Evolutionary conservation across 768 basidiomycete species (phyloP).

Genomic region (Tephrocybe sp.): DNA sequence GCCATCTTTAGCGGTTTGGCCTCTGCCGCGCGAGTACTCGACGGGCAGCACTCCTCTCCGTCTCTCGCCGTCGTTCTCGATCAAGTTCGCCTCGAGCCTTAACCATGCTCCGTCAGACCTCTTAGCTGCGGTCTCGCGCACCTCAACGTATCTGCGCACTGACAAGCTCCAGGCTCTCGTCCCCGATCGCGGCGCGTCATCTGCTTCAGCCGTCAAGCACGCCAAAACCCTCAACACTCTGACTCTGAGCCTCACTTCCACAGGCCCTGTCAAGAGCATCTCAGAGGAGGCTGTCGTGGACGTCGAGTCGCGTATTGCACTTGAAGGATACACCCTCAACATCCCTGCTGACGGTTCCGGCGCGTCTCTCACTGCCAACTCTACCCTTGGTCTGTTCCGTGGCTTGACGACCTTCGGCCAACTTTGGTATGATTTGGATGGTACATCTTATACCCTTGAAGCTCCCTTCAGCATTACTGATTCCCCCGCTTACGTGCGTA

Average conservation of each 20-base stretch:
- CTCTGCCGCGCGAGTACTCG: slow-evolving; percentile 37
- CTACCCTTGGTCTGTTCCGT: slow-evolving; percentile 65
- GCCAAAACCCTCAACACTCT: slow-evolving; percentile 44
- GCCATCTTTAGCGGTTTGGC: slow-evolving; percentile 33
- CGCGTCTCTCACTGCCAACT: slow-evolving; percentile 57
- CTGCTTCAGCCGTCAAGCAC: slow-evolving; percentile 33
- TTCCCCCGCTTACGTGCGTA: slow-evolving; percentile 61
- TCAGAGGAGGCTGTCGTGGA: slow-evolving; percentile 50
- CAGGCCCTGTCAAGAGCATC: slow-evolving; percentile 41
- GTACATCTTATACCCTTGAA: slow-evolving; percentile 50
- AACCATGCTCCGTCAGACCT: slow-evolving; percentile 52
- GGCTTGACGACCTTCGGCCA: slow-evolving; percentile 76
- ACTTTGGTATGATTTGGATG: slow-evolving; percentile 58
- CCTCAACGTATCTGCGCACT: slow-evolving; percentile 36
- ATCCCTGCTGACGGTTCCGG: slow-evolving; percentile 55
- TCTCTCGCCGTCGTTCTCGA: slow-evolving; percentile 32
- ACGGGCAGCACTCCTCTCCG: slow-evolving; percentile 37
- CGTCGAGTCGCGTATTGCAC: slow-evolving; percentile 41
- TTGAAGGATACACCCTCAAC: slow-evolving; percentile 57
- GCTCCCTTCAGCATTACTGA: slow-evolving; percentile 62
- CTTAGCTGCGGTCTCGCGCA: slow-evolving; percentile 48
- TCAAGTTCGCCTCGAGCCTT: slow-evolving; percentile 39
- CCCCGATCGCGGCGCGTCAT: slow-evolving; percentile 56
- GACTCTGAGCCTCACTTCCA: slow-evolving; percentile 37
- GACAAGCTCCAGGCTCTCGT: slow-evolving; percentile 63